A percentile compares a stretch with the other conserved stretches of the same genome.
These are phyloP conservation scores for Tetraselmis chui DNA, from an alignment of 139 green algal species.

Conservation along the genomic window DNA sequence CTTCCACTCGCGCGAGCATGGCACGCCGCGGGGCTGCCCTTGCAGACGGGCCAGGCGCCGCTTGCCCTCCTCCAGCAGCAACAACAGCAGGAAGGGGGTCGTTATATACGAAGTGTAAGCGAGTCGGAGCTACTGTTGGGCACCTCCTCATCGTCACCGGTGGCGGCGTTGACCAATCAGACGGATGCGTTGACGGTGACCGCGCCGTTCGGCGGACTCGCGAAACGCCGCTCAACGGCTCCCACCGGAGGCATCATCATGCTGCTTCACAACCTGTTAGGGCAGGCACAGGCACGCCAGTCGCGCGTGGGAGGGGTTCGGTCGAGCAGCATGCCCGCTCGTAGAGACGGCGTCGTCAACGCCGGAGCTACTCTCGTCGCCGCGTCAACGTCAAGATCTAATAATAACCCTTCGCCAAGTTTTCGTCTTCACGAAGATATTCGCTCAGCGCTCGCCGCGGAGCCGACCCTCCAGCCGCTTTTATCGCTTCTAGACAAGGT, in stretches of 20 bases:
- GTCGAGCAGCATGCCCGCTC: not conserved
- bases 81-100: not conserved
- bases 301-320: too few species aligned
- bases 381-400: too few species aligned
- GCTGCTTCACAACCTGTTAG: not conserved
- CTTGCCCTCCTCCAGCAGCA: not conserved
- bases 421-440: not conserved
- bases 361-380: too few species aligned
- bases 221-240: not conserved
- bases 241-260: not conserved
- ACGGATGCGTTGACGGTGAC: too few species aligned
- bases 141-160: too few species aligned
- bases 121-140: not conserved
- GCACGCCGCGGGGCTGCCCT: not conserved
- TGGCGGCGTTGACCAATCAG: too few species aligned
- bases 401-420: not conserved
- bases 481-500: not conserved
- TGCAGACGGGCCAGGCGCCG: not conserved
- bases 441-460: not conserved
- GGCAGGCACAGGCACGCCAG: not conserved
- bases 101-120: not conserved
- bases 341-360: too few species aligned
- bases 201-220: not conserved
- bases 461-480: not conserved
- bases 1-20: not conserved